Base-by-base conservation (phyloP, 1,139 yeast genomes). In the Martiniozyma asiatica region DNA sequence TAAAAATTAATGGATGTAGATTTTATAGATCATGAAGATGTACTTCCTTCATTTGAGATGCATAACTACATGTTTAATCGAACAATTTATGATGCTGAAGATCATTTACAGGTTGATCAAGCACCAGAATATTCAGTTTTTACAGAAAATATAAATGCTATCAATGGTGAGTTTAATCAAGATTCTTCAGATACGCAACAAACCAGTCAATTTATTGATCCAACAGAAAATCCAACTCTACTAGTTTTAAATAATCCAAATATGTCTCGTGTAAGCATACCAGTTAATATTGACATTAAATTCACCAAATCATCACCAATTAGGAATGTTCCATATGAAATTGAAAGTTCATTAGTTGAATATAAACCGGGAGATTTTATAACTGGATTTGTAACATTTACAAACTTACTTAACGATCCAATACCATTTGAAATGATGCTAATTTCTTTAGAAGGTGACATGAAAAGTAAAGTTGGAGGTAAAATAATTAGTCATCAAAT, bases 21-120 rank as follows among this genome's bases (percentile, higher is more conserved):
- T n/a, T n/a, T n/a, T n/a, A n/a, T n/a, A n/a, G n/a, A n/a, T n/a
- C n/a, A n/a, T n/a, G n/a, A n/a, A n/a, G 77, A 73, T 40, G 63
- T 72, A 4, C 50, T 73, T 27, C 79, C 79, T 1, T 68, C 77
- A 2, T 73, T 73, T 43, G 76, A 71, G 40, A 68, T 72, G 75
- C 70, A 67, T 42, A 72, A 66, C 40, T 60, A 68, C 15, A 58
- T 72, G 30, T 56, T 71, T 35, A 65, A 64, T 34, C 44, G 76
- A 32, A 38, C 50, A 3, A 36, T 52, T 5, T 38, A 30, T 25
- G 47, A 48, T 24, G 38, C 41, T 5, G 45, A 43, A 20, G 21
- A 29, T 7, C 30, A n/a, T 8, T 19, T 25, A 10, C 33, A n/a
- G n/a, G n/a, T n/a, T n/a, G n/a, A 31, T n/a, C 34, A 28, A 11